phyloP scores from a whole-genome alignment of 2,329 filamentous ascomycete species.

The Dactylellina leptospora region DNA sequence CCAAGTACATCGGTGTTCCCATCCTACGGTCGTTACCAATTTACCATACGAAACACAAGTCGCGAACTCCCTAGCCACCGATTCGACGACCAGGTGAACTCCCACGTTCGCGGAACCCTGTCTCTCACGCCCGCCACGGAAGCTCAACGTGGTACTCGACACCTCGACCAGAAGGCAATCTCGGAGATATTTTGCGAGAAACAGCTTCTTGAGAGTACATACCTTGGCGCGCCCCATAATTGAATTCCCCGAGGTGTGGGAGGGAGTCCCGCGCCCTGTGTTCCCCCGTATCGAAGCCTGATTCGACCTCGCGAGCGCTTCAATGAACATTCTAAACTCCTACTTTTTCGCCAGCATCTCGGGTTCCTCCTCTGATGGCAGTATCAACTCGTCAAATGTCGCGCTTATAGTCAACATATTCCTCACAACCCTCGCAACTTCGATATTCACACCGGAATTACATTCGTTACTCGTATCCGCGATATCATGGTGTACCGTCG shows the following conservation, averaged over 20 bases:
- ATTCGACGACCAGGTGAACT: too few species aligned
- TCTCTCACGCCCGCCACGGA: too few species aligned
- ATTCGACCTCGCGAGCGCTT: not conserved
- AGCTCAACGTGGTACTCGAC: too few species aligned
- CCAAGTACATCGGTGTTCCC: too few species aligned
- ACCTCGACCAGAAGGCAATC: too few species aligned
- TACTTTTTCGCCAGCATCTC: slow-evolving; percentile 46
- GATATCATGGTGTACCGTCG: slow-evolving; percentile 49
- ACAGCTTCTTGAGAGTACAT: too few species aligned
- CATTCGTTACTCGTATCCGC: slow-evolving; percentile 39
- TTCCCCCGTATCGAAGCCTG: not conserved
- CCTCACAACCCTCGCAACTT: slow-evolving; percentile 31
- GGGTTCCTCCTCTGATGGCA: slow-evolving; percentile 22
- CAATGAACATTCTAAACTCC: slow-evolving; percentile 50
- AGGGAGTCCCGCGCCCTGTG: not conserved
- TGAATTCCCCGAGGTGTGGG: slow-evolving; percentile 1
- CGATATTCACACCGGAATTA: slow-evolving; percentile 41
- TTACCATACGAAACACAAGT: too few species aligned
- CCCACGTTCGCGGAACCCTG: too few species aligned
- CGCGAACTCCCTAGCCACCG: too few species aligned
- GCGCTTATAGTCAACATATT: slow-evolving; percentile 34
- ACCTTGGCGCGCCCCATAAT: too few species aligned
- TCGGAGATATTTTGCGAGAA: too few species aligned
- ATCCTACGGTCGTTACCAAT: too few species aligned
- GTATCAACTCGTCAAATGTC: slow-evolving; percentile 19